phyloP scores from a whole-genome alignment of 1,284 basidiomycete genomes.

The Trichosporon sp. region DNA sequence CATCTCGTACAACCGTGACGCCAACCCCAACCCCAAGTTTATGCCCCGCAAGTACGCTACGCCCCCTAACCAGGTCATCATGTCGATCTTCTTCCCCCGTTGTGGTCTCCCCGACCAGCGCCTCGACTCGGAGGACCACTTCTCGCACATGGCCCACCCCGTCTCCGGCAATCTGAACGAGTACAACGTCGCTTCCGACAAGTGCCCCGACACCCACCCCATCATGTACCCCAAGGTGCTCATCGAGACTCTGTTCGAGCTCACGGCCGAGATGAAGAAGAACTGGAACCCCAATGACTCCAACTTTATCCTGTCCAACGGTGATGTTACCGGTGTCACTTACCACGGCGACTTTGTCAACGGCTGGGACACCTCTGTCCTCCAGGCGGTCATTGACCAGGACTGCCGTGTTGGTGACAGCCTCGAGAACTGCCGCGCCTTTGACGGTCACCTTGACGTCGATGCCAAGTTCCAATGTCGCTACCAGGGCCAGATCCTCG shows the following conservation, averaged over 20 bases:
- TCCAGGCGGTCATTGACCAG: constrained; percentile 41
- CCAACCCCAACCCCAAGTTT: background rate
- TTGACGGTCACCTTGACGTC: background rate
- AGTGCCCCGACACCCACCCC: constrained; percentile 14
- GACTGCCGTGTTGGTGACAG: constrained; percentile 25
- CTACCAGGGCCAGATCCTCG: constrained; percentile 10
- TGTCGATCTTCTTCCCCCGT: constrained; percentile 30
- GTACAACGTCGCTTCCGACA: background rate
- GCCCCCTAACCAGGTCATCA: background rate
- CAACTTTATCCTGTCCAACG: constrained; percentile 31
- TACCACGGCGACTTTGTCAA: constrained; percentile 48
- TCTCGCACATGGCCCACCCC: constrained; percentile 47
- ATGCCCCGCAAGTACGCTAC: background rate
- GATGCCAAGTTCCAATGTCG: constrained; percentile 2
- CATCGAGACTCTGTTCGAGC: background rate
- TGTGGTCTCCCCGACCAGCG: constrained; percentile 29
- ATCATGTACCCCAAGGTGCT: constrained; percentile 34
- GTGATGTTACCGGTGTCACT: constrained; percentile 46
- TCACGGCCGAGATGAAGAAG: background rate
- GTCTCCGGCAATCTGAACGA: constrained; percentile 25
- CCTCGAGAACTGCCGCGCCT: constrained; percentile 1
- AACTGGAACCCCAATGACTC: constrained; percentile 2
- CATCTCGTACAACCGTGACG: constrained; percentile 5
- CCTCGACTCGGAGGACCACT: constrained; percentile 49
- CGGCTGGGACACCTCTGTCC: constrained; percentile 44